Evolutionary conservation across 495 filamentous ascomycete species (phyloP).

Genomic region (Tuber indicum): DNA sequence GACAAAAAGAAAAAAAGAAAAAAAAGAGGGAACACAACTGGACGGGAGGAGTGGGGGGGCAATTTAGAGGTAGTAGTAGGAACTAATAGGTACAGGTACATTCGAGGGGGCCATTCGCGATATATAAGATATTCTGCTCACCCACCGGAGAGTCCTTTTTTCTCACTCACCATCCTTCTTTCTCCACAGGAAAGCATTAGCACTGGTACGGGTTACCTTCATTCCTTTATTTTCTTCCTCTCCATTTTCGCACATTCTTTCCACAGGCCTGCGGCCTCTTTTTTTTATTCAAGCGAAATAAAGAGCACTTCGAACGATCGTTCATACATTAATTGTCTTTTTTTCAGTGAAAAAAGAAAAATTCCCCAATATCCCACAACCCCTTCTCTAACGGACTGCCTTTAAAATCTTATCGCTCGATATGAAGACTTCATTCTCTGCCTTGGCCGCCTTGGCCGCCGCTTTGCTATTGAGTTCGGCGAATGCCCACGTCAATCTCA

Average conservation of each 20-base stretch:
- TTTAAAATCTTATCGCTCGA: not conserved
- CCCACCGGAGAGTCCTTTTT: not conserved
- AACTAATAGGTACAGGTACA: not conserved
- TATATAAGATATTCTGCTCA: not conserved
- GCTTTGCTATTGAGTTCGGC: not conserved
- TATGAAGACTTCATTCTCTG: conserved; percentile 1
- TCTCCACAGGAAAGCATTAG: conserved; percentile 1
- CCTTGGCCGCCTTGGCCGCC: not conserved
- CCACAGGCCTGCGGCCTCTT: not conserved
- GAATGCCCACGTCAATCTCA: not conserved
- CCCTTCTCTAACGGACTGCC: not conserved
- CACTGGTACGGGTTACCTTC: conserved; percentile 1
- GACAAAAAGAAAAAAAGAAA: not conserved
- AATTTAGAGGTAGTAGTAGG: no score
- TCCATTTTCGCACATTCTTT: not conserved
- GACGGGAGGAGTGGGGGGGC: not conserved
- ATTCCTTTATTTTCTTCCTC: conserved; percentile 4
- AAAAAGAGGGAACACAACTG: not conserved
- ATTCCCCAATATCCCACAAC: not conserved
- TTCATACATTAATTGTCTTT: not conserved
- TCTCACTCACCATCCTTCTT: not conserved
- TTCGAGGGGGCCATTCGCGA: not conserved
- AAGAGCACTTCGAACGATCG: not conserved
- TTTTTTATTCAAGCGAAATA: not conserved
- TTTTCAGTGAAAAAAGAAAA: not conserved